Conservation (phyloP, 2,329 filamentous ascomycete genomes). For the Onygenales sp. region DNA sequence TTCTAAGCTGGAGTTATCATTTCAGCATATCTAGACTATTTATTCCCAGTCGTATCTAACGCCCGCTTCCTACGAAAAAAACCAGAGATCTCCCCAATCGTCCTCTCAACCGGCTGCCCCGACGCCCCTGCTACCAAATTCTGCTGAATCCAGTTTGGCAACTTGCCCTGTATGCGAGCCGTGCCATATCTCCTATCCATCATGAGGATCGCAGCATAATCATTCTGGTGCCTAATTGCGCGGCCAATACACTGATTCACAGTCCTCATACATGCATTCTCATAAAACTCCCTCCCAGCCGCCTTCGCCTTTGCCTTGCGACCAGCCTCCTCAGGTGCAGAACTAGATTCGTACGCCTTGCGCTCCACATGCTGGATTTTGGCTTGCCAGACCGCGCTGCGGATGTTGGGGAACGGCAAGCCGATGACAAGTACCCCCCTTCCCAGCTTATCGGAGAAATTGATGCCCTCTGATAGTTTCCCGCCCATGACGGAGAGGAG, state of each 20-base stretch:
- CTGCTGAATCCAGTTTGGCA: slow-evolving; percentile 80
- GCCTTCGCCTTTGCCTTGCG: slow-evolving; percentile 30
- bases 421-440: slow-evolving; percentile 87
- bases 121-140: slow-evolving; percentile 41
- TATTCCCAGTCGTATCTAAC: slow-evolving; percentile 9
- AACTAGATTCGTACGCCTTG: slow-evolving; percentile 30
- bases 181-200: slow-evolving; percentile 72
- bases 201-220: slow-evolving; percentile 86
- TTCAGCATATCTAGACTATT: neutral
- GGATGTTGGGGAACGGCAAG: slow-evolving; percentile 83
- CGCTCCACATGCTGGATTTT: slow-evolving; percentile 79
- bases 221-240: slow-evolving; percentile 75
- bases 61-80: slow-evolving; percentile 19
- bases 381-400: slow-evolving; percentile 85
- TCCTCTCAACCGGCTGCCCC: slow-evolving; percentile 16
- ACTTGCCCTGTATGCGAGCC: slow-evolving; percentile 62
- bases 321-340: slow-evolving; percentile 17
- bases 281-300: slow-evolving; percentile 69
- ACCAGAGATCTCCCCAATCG: slow-evolving; percentile 20
- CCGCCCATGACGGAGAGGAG: slow-evolving; percentile 88
- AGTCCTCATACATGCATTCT: slow-evolving; percentile 91
- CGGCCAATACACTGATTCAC: slow-evolving; percentile 95
- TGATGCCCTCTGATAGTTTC: slow-evolving; percentile 94
- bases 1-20: neutral
- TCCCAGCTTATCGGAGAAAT: slow-evolving; percentile 86